Evolutionary conservation across 768 basidiomycete species (phyloP), one percentile per base, ranked within the genome.

Genomic region (Agaricus bisporus): DNA sequence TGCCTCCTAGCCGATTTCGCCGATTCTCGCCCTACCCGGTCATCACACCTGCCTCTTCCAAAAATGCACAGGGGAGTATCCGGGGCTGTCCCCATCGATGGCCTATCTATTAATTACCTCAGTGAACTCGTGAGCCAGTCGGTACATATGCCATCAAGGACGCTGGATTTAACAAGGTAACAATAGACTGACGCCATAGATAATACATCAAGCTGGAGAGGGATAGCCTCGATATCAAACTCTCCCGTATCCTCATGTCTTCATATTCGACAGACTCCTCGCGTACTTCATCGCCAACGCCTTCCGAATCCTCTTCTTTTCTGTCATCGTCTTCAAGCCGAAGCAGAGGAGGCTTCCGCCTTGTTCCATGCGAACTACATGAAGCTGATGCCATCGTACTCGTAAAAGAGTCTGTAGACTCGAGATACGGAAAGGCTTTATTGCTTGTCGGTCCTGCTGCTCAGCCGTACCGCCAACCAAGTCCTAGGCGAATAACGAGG

Each of bases 341-440:
- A 62, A 25, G 37, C 37, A 44, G 12, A 47, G 56, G 58, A 66
- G 70, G 63, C 54, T 75, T 66, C 54, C 72, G 71, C 54, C 72
- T 82, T 38, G 68, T 76, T 18, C 77, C 77, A 4, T 79, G 79
- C 56, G 59, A 75, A n/a, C 60, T 82, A 41, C 78, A 77, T 28
- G 65, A 74, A 14, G 83, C 82, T 0, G 71, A 81, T 17, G 82
- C 80, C 1, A 69, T 80, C 54, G 65, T 84, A 26, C 54, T 80
- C 47, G 65, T 79, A 9, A 68, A 70, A 20, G 70, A 73, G 41
- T 65, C 70, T 1, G 12, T 57, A 6, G 36, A 32, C 17, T 47
- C 38, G 46, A 55, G 41, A 18, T 41, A 46, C 18, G 60, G 58
- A 29, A 56, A 55, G 5, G 67, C 75, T 0, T 60, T 80, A 20